Evolutionary conservation across 176 grass and related monocot species (phyloP).

Genomic region (Secale cereale): DNA sequence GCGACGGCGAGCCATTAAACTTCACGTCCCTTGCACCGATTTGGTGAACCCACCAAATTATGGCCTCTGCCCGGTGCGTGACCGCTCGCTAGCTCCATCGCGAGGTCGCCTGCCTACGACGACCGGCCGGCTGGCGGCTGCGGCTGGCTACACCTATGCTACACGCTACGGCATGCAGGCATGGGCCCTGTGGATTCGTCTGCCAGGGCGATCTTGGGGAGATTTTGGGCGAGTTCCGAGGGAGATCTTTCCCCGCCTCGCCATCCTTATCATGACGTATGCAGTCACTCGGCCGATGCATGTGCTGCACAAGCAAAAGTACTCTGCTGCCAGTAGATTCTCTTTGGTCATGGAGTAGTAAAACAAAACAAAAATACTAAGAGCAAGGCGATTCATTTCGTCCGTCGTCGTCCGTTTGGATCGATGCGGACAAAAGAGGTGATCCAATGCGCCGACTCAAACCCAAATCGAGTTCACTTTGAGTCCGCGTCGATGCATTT

Average conservation of each 20-base stretch:
- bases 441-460: too few species aligned
- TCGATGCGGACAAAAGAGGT: too few species aligned
- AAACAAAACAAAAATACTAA: too few species aligned
- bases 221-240: constrained; percentile 29
- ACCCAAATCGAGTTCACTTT: too few species aligned
- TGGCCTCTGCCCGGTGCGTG: not conserved
- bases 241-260: constrained; percentile 24
- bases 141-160: too few species aligned
- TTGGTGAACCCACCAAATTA: constrained; percentile 4
- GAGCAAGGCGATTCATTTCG: too few species aligned
- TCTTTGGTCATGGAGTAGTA: not conserved
- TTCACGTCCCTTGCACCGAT: constrained; percentile 11
- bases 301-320: not conserved
- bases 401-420: too few species aligned
- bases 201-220: constrained; percentile 33
- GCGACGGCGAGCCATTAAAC: not conserved
- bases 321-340: not conserved
- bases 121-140: too few species aligned
- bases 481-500: too few species aligned
- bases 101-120: not conserved
- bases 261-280: not conserved
- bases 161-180: not conserved
- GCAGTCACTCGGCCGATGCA: not conserved
- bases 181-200: not conserved
- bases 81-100: not conserved